Percentiles rank a stretch among this genome's conserved stretches.
These are phyloP conservation scores for Phytophthora constricta DNA, from an alignment of 352 stramenopile genomes.

Conservation along the genomic window DNA sequence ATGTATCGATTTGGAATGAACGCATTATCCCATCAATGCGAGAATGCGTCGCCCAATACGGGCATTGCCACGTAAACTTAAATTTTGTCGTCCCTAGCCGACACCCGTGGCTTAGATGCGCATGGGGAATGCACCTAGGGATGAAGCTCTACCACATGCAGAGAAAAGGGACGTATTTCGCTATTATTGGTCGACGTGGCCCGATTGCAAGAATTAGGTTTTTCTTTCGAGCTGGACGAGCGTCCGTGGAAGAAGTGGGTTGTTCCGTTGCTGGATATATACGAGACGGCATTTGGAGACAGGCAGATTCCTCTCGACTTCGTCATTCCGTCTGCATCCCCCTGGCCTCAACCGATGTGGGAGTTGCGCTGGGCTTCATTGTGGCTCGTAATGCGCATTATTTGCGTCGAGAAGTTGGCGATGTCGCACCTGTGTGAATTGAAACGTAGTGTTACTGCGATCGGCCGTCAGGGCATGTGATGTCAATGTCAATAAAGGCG, in stretches of 20 bases:
- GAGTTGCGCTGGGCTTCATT: conserved; percentile 8
- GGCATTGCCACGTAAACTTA: conserved; percentile 30
- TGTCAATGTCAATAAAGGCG: no score
- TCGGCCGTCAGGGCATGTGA: no score
- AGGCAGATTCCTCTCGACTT: conserved; percentile 69
- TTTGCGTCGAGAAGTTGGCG: not conserved
- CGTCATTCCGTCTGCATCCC: conserved; percentile 63
- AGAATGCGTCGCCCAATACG: conserved; percentile 33
- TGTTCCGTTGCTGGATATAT: not conserved
- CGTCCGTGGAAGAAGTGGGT: not conserved
- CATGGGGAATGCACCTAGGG: conserved; percentile 39
- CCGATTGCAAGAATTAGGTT: conserved; percentile 23
- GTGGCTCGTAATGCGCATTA: not conserved
- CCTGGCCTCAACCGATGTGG: conserved; percentile 80
- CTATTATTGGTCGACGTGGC: not conserved
- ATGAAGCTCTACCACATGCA: not conserved
- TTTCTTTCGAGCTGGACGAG: conserved; percentile 22
- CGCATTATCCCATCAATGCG: conserved; percentile 47
- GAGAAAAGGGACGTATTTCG: not conserved
- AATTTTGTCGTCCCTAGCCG: conserved; percentile 47
- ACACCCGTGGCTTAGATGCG: conserved; percentile 37
- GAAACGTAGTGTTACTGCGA: no score
- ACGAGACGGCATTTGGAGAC: not conserved
- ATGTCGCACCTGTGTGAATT: no score
- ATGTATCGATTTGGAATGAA: conserved; percentile 43